Evolutionary conservation across 2,329 filamentous ascomycete genomes (phyloP).

Genomic region (Verticillium longisporum): DNA sequence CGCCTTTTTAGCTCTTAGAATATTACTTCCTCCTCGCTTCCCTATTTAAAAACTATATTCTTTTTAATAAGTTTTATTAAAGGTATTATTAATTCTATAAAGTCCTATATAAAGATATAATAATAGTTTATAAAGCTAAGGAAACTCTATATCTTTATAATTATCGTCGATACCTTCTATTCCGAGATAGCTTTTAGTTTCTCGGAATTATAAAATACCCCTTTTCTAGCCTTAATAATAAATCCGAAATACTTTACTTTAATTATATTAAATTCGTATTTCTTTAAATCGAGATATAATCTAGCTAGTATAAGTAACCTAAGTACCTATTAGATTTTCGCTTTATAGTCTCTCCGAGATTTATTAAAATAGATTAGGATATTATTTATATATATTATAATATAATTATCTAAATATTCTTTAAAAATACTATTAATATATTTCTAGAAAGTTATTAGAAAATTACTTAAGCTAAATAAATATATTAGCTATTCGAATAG

Average conservation of each 20-base stretch:
- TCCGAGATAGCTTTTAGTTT: not conserved
- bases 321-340: not conserved
- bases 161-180: not conserved
- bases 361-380: not conserved
- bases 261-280: not conserved
- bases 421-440: too few relatives aligned
- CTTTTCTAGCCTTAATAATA: not conserved
- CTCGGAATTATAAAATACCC: not conserved
- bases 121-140: not conserved
- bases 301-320: not conserved
- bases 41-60: too few relatives aligned
- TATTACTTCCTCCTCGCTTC: too few relatives aligned
- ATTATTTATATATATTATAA: too few relatives aligned
- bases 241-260: not conserved
- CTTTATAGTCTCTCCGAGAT: not conserved
- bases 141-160: not conserved
- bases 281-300: not conserved
- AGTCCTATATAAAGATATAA: too few relatives aligned
- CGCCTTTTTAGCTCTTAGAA: too few relatives aligned
- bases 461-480: too few relatives aligned
- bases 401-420: too few relatives aligned
- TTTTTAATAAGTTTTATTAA: too few relatives aligned
- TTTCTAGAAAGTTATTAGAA: too few relatives aligned
- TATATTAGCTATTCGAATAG: too few relatives aligned
- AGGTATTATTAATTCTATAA: too few relatives aligned